Evolutionary conservation across 306 rosid genomes (phyloP).

Genomic region (Fragaria nilgerrensis): DNA sequence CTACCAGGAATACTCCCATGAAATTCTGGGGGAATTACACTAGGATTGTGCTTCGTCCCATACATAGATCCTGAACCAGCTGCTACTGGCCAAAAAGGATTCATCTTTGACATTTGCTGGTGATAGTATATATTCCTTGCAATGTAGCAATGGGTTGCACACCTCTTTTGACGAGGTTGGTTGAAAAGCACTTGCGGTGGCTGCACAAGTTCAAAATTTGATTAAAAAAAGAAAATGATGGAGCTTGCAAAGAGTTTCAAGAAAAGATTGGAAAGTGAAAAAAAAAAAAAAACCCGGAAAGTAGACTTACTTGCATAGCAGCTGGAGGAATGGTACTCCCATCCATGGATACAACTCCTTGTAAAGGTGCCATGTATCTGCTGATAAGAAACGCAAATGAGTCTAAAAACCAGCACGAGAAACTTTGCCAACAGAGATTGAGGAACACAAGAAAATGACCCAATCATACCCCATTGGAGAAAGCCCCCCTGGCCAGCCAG

Average conservation of each 20-base stretch:
- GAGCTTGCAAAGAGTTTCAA: background rate
- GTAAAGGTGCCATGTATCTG: conserved; percentile 94
- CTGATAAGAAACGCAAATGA: conserved; percentile 30
- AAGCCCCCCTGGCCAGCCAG: conserved; percentile 87
- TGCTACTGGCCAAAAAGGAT: conserved; percentile 89
- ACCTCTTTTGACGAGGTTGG: conserved; percentile 87
- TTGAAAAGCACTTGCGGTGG: conserved; percentile 65
- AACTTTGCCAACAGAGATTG: background rate
- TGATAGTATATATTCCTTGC: conserved; percentile 70
- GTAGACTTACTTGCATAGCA: conserved; percentile 55
- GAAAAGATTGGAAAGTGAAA: background rate
- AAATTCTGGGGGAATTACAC: conserved; percentile 56
- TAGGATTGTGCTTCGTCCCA: conserved; percentile 69
- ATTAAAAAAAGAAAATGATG: background rate
- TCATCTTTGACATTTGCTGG: conserved; percentile 85
- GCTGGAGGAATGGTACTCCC: conserved; percentile 74
- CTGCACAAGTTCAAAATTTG: conserved; percentile 35
- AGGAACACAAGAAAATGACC: conserved; percentile 17
- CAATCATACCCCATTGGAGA: conserved; percentile 84
- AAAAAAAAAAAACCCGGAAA: background rate
- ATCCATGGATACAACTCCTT: conserved; percentile 88
- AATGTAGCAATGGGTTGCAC: conserved; percentile 92
- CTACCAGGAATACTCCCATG: conserved; percentile 53
- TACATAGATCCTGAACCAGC: conserved; percentile 78
- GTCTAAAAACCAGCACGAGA: background rate